These are phyloP conservation scores for Phialocephala subalpina DNA, from an alignment of 2,329 filamentous ascomycete species.

Conservation along the genomic window DNA sequence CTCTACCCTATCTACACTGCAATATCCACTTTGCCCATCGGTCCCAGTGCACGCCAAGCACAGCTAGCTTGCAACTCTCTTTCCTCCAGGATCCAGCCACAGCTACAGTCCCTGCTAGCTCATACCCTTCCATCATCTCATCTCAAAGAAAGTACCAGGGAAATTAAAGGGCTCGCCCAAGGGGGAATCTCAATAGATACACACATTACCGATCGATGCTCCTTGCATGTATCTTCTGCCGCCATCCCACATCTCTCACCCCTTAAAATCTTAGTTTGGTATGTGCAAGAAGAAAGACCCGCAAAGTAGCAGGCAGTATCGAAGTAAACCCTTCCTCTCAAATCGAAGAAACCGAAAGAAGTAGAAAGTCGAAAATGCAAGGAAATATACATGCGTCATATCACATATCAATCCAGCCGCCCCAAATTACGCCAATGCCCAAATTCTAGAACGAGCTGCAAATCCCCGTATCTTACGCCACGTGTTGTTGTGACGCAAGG, in stretches of 20 bases:
- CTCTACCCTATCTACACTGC: neutral
- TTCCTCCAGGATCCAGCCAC: neutral
- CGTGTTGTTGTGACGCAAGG: constrained; percentile 13
- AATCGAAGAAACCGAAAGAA: constrained; percentile 12
- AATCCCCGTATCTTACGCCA: constrained; percentile 15
- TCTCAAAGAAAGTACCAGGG: neutral
- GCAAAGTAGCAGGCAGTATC: neutral
- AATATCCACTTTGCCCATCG: neutral
- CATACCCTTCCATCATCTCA: constrained; percentile 1
- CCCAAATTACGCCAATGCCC: constrained; percentile 27
- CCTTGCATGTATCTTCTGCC: neutral
- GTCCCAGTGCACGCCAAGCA: neutral
- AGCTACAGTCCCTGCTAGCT: neutral
- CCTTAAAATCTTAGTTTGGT: neutral
- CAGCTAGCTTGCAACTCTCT: neutral
- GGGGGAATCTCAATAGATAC: neutral
- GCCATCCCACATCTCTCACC: neutral
- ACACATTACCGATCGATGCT: constrained; percentile 3
- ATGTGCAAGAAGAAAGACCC: neutral
- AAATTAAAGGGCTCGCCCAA: neutral
- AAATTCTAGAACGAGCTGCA: constrained; percentile 16
- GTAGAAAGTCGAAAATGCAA: constrained; percentile 16
- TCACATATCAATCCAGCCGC: constrained; percentile 28
- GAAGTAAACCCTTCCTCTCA: constrained; percentile 2
- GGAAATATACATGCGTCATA: constrained; percentile 33